phyloP scores from a whole-genome alignment of 352 stramenopile species.

The Globisporangium cystogenes region DNA sequence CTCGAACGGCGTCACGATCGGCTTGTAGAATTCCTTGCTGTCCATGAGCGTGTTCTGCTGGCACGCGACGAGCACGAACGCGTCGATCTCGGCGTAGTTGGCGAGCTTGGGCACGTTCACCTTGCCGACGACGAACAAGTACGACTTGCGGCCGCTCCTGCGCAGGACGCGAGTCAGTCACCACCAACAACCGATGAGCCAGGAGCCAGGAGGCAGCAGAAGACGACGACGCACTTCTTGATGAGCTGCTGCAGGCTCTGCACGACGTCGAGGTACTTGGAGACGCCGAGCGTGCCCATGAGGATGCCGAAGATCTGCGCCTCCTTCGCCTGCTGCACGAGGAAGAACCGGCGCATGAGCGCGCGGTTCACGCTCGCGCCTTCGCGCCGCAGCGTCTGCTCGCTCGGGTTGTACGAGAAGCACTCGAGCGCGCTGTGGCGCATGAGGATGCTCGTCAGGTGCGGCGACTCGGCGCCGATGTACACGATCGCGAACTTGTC shows the following conservation, averaged over 20 bases:
- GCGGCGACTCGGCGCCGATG: conserved; percentile 65
- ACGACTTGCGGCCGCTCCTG: conserved; percentile 91
- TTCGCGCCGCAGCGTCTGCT: conserved; percentile 38
- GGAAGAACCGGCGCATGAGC: conserved; percentile 63
- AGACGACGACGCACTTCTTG: conserved; percentile 50
- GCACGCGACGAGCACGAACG: conserved; percentile 95
- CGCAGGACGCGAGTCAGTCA: conserved; percentile 6
- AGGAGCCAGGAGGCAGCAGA: not conserved
- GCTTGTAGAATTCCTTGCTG: conserved; percentile 89
- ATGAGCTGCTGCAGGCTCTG: conserved; percentile 85
- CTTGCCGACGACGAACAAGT: conserved; percentile 97
- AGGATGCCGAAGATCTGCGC: conserved; percentile 95
- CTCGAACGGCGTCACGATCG: conserved; percentile 93
- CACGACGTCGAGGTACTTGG: conserved; percentile 91
- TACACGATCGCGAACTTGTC: conserved; percentile 58
- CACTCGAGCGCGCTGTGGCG: conserved; percentile 63
- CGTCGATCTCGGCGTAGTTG: conserved; percentile 98
- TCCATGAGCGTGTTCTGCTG: conserved; percentile 94
- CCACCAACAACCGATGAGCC: not conserved
- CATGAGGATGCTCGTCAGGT: conserved; percentile 81
- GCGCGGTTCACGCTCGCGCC: conserved; percentile 59
- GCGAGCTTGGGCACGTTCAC: conserved; percentile 96
- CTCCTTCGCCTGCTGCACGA: conserved; percentile 93
- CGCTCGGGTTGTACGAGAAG: conserved; percentile 66
- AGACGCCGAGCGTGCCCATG: conserved; percentile 92